phyloP scores from a whole-genome alignment of 371 early-diverging fungal genomes.

The Rhizomucor miehei region DNA sequence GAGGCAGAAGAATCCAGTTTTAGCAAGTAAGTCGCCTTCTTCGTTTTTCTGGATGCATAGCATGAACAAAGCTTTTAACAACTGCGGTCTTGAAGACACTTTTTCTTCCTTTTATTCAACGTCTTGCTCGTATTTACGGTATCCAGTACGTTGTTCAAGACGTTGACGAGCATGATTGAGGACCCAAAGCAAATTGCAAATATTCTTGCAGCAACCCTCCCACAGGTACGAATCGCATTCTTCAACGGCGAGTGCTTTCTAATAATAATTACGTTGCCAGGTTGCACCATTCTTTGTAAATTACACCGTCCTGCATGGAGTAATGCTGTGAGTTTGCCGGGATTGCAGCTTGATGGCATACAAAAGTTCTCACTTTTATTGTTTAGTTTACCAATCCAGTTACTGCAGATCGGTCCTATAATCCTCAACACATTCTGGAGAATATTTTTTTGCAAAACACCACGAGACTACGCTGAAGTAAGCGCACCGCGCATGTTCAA shows the following conservation, averaged over 20 bases:
- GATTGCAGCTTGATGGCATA: neutral
- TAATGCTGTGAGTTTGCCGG: slow-evolving; percentile 45
- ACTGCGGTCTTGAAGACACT: slow-evolving; percentile 59
- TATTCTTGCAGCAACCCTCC: slow-evolving; percentile 67
- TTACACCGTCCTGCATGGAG: slow-evolving; percentile 59
- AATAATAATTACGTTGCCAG: slow-evolving; percentile 6
- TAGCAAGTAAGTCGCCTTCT: slow-evolving; percentile 62
- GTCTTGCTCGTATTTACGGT: slow-evolving; percentile 84
- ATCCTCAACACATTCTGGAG: slow-evolving; percentile 49
- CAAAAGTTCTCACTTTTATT: slow-evolving; percentile 5
- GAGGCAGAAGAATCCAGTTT: slow-evolving; percentile 68
- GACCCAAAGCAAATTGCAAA: slow-evolving; percentile 68
- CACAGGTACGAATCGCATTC: slow-evolving; percentile 40
- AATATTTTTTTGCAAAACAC: slow-evolving; percentile 59
- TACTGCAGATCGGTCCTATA: slow-evolving; percentile 60
- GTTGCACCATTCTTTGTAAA: slow-evolving; percentile 69
- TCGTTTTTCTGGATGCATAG: neutral
- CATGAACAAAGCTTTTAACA: neutral
- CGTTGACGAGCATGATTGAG: slow-evolving; percentile 66
- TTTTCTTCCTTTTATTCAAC: slow-evolving; percentile 86
- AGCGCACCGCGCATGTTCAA: slow-evolving; percentile 64
- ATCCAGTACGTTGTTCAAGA: slow-evolving; percentile 73
- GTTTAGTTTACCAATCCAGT: slow-evolving; percentile 54
- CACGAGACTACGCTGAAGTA: slow-evolving; percentile 66
- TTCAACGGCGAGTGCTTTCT: neutral